Percentiles rank a stretch among this genome's conserved stretches.
Evolutionary conservation across 164 flowering plant species (phyloP).

Genomic region (Aristolochia contorta): DNA sequence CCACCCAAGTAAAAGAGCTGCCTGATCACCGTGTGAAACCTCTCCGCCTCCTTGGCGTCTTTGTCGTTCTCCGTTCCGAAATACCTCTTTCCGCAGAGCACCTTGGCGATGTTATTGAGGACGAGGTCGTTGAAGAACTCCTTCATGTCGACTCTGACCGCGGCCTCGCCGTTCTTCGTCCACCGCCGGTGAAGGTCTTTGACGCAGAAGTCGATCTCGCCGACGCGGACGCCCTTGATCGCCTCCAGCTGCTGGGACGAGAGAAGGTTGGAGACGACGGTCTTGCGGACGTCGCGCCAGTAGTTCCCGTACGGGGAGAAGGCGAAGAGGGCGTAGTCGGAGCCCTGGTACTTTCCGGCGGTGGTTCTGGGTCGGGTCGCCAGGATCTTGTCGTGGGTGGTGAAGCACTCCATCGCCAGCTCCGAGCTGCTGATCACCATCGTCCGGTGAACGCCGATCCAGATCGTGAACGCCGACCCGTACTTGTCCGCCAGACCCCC

Average conservation of each 20-base stretch:
- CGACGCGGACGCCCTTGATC: neutral
- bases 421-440: conserved; percentile 6
- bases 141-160: conserved; percentile 3
- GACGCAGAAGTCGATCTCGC: neutral
- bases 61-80: neutral
- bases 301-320: conserved; percentile 4
- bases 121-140: neutral
- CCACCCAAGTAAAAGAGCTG: neutral
- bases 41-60: neutral
- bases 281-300: conserved; percentile 7
- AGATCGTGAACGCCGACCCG: conserved; percentile 3
- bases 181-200: neutral
- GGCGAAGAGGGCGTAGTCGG: conserved; percentile 5
- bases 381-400: conserved; percentile 7
- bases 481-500: conserved; percentile 4
- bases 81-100: conserved; percentile 1
- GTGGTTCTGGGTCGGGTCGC: neutral
- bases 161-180: no score
- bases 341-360: conserved; percentile 4
- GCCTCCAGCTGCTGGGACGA: neutral
- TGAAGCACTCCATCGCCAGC: conserved; percentile 11
- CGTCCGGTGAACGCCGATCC: conserved; percentile 2
- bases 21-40: neutral
- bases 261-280: neutral
- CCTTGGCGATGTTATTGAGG: neutral